Percentiles rank a stretch among this genome's conserved stretches.
phyloP scores from a whole-genome alignment of 352 stramenopile genomes.

The Phytophthora tubulina region DNA sequence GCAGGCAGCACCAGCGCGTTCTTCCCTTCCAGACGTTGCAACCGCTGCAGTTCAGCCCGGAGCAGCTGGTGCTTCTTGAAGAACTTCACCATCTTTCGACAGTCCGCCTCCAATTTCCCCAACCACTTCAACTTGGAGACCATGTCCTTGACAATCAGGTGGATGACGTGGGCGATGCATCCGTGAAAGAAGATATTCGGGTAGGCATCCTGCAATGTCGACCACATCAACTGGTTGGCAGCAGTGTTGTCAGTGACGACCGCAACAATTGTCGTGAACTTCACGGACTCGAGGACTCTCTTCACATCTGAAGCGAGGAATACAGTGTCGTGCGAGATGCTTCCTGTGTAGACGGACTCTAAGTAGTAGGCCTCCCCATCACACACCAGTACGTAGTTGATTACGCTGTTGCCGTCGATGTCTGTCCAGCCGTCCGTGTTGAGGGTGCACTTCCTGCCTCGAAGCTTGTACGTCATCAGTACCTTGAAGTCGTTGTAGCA shows the following conservation, averaged over 20 bases:
- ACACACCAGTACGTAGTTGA: neutral
- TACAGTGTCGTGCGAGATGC: neutral
- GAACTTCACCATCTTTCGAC: neutral
- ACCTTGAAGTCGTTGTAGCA: neutral
- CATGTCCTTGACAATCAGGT: neutral
- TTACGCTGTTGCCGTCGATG: neutral
- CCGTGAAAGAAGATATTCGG: neutral
- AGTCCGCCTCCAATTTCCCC: neutral
- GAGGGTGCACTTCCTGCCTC: neutral
- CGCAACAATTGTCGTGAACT: neutral
- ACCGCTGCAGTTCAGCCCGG: neutral
- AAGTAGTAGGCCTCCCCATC: neutral
- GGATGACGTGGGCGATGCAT: neutral
- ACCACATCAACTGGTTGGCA: neutral
- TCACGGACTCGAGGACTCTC: neutral
- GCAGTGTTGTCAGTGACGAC: neutral
- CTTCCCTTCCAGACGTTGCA: constrained; percentile 4
- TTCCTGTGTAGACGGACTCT: neutral
- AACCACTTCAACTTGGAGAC: neutral
- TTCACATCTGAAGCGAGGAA: neutral
- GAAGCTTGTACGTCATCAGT: neutral
- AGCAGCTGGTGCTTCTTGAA: constrained; percentile 18
- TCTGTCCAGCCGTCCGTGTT: neutral
- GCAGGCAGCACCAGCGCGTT: constrained; percentile 5
- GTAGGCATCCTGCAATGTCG: neutral